phyloP scores from a whole-genome alignment of 495 filamentous ascomycete species.

The Penicillium coffeae region DNA sequence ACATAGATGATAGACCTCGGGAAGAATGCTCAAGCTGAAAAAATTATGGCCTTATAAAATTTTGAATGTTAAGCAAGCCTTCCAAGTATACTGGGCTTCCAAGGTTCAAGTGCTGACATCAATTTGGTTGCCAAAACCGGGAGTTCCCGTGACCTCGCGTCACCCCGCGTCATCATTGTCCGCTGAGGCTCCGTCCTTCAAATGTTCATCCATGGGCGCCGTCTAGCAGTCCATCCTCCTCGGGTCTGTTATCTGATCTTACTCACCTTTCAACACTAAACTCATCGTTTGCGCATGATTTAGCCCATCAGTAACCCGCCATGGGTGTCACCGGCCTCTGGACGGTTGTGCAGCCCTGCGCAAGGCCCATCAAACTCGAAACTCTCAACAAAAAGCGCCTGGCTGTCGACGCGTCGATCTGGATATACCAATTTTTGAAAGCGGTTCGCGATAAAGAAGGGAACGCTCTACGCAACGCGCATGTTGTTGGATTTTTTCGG shows the following conservation, averaged over 20 bases:
- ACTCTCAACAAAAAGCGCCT: conserved; percentile 93
- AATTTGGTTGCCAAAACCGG: background rate
- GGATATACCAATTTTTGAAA: conserved; percentile 99
- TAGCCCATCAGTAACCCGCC: conserved; percentile 10
- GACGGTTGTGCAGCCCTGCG: conserved; percentile 89
- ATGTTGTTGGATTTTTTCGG: conserved; percentile 96
- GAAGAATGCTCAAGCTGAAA: too few species aligned
- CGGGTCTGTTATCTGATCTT: too few species aligned
- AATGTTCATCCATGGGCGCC: too few species aligned
- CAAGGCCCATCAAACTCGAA: conserved; percentile 80
- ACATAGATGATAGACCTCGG: too few species aligned
- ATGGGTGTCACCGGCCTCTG: conserved; percentile 99
- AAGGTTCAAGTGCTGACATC: too few species aligned
- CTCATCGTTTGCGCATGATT: too few species aligned
- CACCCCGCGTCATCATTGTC: conserved; percentile 1
- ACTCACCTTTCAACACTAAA: too few species aligned
- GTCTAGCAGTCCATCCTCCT: too few species aligned
- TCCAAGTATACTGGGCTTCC: too few species aligned
- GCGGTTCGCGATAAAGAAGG: conserved; percentile 98
- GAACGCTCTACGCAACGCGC: conserved; percentile 90
- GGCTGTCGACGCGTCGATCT: conserved; percentile 96
- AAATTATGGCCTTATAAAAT: too few species aligned
- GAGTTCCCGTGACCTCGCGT: background rate
- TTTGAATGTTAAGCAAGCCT: too few species aligned
- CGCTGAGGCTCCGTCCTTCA: too few species aligned